Evolutionary conservation across 1,284 basidiomycete species (phyloP).

Genomic region (Ceratobasidium sp.): DNA sequence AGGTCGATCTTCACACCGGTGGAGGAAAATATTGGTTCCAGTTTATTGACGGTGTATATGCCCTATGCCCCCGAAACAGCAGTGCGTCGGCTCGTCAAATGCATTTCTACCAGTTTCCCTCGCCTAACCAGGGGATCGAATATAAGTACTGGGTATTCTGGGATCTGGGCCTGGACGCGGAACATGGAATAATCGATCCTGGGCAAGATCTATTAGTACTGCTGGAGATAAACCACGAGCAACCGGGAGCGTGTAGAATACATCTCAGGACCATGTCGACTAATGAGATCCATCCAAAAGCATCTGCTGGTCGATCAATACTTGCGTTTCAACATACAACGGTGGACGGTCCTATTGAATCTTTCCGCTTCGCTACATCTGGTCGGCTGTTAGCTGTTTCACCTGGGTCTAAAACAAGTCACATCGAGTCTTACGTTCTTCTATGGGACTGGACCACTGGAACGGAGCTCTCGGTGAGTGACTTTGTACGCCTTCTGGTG

Average conservation of each 20-base stretch:
- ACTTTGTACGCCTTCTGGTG: not conserved
- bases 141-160: too few species aligned
- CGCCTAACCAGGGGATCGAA: too few species aligned
- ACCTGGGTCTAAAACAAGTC: constrained; percentile 12
- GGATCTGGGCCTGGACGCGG: too few species aligned
- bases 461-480: not conserved
- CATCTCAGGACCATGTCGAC: constrained; percentile 32
- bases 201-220: too few species aligned
- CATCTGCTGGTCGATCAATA: not conserved
- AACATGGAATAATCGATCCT: too few species aligned
- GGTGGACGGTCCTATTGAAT: constrained; percentile 9
- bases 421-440: constrained; percentile 11
- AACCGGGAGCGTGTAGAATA: not conserved
- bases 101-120: too few species aligned
- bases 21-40: too few species aligned
- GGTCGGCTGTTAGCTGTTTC: constrained; percentile 18
- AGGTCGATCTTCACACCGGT: too few species aligned
- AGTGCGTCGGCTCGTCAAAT: too few species aligned
- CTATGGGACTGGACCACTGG: constrained; percentile 34
- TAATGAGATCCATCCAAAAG: constrained; percentile 15
- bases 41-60: too few species aligned
- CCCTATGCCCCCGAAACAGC: too few species aligned
- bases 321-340: not conserved
- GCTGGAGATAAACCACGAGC: too few species aligned
- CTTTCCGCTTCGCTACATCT: constrained; percentile 8